A percentile compares a stretch with the other conserved stretches of the same genome.
Evolutionary conservation across 371 early-diverging fungal species (phyloP).

Genomic region (Mortierella sp.): DNA sequence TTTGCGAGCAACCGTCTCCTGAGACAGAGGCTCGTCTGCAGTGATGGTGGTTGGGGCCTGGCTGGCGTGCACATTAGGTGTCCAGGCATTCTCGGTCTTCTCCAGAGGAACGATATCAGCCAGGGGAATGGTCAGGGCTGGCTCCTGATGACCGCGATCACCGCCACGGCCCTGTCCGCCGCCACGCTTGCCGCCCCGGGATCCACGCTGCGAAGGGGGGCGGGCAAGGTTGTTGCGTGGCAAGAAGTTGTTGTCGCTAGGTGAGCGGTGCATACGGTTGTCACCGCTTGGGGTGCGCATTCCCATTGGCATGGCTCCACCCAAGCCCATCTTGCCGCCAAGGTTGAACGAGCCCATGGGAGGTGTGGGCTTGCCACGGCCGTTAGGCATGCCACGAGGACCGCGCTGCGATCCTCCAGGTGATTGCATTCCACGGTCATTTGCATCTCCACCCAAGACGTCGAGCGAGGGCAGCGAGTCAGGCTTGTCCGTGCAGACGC

Average conservation of each 20-base stretch:
- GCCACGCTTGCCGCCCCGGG: conserved; percentile 69
- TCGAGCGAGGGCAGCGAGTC: conserved; percentile 75
- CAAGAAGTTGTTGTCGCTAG: conserved; percentile 47
- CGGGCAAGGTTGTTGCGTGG: conserved; percentile 55
- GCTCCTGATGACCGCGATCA: conserved; percentile 61
- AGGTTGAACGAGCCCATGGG: conserved; percentile 61
- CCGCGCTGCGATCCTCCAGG: conserved; percentile 72
- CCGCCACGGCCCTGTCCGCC: conserved; percentile 71
- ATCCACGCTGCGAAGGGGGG: conserved; percentile 55
- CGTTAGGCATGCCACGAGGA: conserved; percentile 55
- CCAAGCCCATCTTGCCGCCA: conserved; percentile 62
- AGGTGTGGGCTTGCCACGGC: conserved; percentile 52
- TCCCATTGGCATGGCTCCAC: conserved; percentile 60
- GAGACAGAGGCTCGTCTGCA: conserved; percentile 52
- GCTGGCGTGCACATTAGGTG: conserved; percentile 63
- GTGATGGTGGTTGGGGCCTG: conserved; percentile 14
- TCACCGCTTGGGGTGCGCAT: conserved; percentile 59
- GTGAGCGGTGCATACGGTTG: conserved; percentile 45
- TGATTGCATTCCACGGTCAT: conserved; percentile 65
- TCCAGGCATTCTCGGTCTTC: conserved; percentile 88
- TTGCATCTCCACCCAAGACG: conserved; percentile 69
- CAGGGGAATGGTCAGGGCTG: conserved; percentile 70
- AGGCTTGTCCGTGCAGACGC: conserved; percentile 73
- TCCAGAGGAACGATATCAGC: conserved; percentile 80
- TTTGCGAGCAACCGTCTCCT: conserved; percentile 80